Base-by-base conservation (phyloP, 2,329 filamentous ascomycete species). In the Colletotrichum melonis region DNA sequence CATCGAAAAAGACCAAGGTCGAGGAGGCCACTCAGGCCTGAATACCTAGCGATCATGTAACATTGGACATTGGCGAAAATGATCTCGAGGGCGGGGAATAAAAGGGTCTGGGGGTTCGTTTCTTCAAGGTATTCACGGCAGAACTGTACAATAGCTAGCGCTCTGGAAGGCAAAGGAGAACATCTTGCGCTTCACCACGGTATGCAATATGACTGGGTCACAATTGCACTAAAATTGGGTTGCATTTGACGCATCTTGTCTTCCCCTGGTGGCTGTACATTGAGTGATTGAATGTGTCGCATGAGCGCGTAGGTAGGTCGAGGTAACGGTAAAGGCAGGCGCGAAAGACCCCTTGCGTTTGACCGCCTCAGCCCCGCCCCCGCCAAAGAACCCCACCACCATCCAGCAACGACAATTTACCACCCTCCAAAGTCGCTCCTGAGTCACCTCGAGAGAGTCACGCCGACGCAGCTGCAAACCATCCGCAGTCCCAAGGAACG, bases 1-100 rank as follows among this genome's bases (percentile, higher is more conserved):
- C 69, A n/a, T 74, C 72, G 12, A 81, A 82, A 74, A 82, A 81
- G 73, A 75, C 77, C 52, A 84, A 84, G 73, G 81, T 82, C 3
- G 81, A 79, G 32, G 78, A 77, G 9, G 58, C 75, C 1, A 76
- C 74, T 8, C 78, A 78, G 35, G 80, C 58, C 24, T 67, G 28
- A 63, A 22, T 11, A 19, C 16, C 42, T 22, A 49, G 22, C 26
- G 11, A 46, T 28, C 32, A 22, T 62, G 70, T 65, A 56, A 32
- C 6, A 70, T 49, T 59, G 46, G 14, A 11, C 59, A 63, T 60
- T 22, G 54, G 42, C 54, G 70, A 59, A 58, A 58, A 63, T 68
- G 65, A 52, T 69, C 19, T 35, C 26, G 49, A 24, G 58, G 26
- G 59, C 35, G 42, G 24, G 19, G 8, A 38, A 54, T 24, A 38